Evolutionary conservation across 2,329 filamentous ascomycete species (phyloP).

Genomic region (Monosporascus sp.): DNA sequence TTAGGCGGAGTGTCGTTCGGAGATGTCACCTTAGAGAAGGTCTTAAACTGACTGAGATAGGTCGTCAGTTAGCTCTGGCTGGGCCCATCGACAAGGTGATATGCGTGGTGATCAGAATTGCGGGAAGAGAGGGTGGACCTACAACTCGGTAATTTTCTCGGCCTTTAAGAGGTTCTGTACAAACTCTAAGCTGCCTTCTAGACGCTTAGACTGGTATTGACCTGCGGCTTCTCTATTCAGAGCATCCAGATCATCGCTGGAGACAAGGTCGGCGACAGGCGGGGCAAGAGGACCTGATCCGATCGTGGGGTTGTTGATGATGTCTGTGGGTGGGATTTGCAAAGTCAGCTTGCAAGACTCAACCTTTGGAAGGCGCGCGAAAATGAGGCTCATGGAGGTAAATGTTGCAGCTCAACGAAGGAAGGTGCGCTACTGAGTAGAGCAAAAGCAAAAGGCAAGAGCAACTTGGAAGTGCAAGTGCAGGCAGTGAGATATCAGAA

Average conservation of each 20-base stretch:
- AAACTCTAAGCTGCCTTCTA: slow-evolving; percentile 69
- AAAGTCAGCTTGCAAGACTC: slow-evolving; percentile 10
- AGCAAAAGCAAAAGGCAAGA: slow-evolving; percentile 9
- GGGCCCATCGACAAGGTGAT: not conserved
- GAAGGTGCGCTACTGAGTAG: not conserved
- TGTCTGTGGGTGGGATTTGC: slow-evolving; percentile 39
- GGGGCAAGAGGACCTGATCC: slow-evolving; percentile 50
- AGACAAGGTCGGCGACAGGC: slow-evolving; percentile 46
- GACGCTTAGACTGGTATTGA: slow-evolving; percentile 54
- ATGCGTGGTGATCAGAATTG: slow-evolving; percentile 10
- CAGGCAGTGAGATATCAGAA: not conserved
- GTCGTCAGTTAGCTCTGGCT: slow-evolving; percentile 20
- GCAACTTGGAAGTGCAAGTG: slow-evolving; percentile 1
- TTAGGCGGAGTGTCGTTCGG: slow-evolving; percentile 21
- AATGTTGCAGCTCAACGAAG: not conserved
- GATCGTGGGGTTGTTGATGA: slow-evolving; percentile 60
- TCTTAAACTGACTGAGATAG: slow-evolving; percentile 51
- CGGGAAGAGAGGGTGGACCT: slow-evolving; percentile 19
- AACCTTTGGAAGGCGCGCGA: slow-evolving; percentile 1
- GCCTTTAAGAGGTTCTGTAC: slow-evolving; percentile 69
- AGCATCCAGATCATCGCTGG: slow-evolving; percentile 53
- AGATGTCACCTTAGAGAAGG: slow-evolving; percentile 33
- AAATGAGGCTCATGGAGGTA: not conserved
- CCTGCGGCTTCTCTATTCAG: slow-evolving; percentile 66
- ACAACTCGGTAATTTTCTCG: slow-evolving; percentile 67